Percentiles rank a stretch among this genome's conserved stretches.
Evolutionary conservation across 163 green algal genomes (phyloP).

Genomic region (Prototheca wickerhamii): DNA sequence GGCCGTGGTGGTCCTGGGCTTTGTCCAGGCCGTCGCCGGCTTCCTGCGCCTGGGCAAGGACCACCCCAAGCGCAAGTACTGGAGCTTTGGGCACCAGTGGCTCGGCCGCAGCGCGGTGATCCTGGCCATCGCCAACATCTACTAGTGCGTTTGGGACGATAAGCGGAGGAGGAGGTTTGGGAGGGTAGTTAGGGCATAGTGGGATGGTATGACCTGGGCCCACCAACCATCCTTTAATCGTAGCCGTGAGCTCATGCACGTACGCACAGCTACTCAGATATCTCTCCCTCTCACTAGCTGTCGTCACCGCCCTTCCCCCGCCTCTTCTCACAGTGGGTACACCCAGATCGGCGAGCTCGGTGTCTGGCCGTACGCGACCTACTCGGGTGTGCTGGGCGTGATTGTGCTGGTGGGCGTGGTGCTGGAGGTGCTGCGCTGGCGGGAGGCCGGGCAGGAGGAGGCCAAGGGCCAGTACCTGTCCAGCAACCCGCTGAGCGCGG

Average conservation of each 20-base stretch:
- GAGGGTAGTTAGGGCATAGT: no score
- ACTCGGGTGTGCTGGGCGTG: slow-evolving; percentile 9
- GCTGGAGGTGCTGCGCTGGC: background rate
- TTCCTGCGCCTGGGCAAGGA: background rate
- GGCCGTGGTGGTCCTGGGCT: slow-evolving; percentile 4
- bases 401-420: slow-evolving; percentile 11
- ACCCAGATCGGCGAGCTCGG: background rate
- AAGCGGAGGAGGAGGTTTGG: no score
- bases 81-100: slow-evolving; percentile 13
- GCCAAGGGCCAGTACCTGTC: background rate
- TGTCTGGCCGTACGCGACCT: slow-evolving; percentile 7
- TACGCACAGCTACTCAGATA: background rate
- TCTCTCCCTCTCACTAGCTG: background rate
- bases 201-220: no score
- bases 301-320: background rate
- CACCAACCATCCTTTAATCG: no score
- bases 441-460: background rate
- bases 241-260: no score
- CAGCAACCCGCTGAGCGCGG: background rate
- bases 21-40: background rate
- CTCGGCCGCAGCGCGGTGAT: slow-evolving; percentile 15
- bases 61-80: slow-evolving; percentile 7
- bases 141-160: slow-evolving; percentile 13
- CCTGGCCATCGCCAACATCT: slow-evolving; percentile 27
- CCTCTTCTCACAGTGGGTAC: background rate